phyloP scores from a whole-genome alignment of 1,284 basidiomycete genomes.

The Puccinia horiana region DNA sequence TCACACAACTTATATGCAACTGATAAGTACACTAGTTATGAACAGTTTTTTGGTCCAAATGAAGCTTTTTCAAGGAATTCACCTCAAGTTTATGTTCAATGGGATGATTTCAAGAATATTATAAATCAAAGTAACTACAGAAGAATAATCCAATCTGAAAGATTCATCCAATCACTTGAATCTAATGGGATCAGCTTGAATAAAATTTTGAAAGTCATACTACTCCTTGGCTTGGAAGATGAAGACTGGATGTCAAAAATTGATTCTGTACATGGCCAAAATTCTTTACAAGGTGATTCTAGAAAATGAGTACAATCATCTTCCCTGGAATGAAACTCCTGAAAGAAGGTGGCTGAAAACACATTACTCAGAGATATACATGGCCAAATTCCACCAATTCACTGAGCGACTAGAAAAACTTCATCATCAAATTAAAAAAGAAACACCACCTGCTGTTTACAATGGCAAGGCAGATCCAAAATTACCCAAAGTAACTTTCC shows the following conservation, averaged over 20 bases:
- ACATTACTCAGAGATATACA: neutral
- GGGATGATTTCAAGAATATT: neutral
- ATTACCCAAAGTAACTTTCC: too few relatives aligned
- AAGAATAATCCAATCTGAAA: neutral
- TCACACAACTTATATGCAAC: too few relatives aligned
- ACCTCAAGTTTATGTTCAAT: neutral
- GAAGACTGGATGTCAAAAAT: neutral
- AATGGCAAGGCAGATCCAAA: too few relatives aligned
- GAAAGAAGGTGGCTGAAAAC: neutral
- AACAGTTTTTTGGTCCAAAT: neutral
- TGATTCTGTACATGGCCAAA: neutral
- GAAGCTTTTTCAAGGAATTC: neutral
- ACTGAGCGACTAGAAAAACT: neutral
- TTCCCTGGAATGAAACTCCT: neutral
- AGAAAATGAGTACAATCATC: neutral
- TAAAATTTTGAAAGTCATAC: neutral
- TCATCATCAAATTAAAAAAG: too few relatives aligned
- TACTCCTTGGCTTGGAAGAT: slow-evolving; percentile 6
- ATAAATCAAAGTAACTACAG: neutral
- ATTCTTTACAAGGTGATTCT: neutral
- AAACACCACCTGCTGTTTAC: too few relatives aligned
- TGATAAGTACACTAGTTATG: neutral
- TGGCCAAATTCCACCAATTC: neutral
- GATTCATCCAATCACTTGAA: neutral
- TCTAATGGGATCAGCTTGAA: neutral